Evolutionary conservation across 1,284 basidiomycete species (phyloP).

Genomic region (Athelia sp.): DNA sequence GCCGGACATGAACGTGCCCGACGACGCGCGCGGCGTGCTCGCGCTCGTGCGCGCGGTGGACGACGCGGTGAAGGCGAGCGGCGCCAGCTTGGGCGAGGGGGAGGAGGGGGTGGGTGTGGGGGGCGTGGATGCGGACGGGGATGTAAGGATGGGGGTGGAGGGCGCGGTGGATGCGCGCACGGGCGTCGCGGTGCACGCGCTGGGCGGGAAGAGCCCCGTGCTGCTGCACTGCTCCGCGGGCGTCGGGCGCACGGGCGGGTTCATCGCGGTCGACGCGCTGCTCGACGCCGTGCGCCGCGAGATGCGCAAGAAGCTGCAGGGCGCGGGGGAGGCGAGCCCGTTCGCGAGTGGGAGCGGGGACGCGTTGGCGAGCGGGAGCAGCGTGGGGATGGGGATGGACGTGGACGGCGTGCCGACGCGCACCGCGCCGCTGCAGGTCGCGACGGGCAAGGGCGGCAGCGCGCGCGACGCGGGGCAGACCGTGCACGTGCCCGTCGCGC

Average conservation of each 20-base stretch:
- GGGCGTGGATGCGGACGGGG: background rate
- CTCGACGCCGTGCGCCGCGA: slow-evolving; percentile 75
- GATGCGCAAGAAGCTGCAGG: slow-evolving; percentile 29
- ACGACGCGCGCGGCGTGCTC: slow-evolving; percentile 70
- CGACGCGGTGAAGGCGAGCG: slow-evolving; percentile 13
- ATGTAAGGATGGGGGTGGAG: slow-evolving; percentile 52
- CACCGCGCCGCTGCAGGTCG: background rate
- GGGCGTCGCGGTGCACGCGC: slow-evolving; percentile 45
- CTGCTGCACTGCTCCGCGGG: slow-evolving; percentile 86
- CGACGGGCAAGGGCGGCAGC: background rate
- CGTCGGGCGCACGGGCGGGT: slow-evolving; percentile 88
- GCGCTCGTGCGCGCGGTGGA: slow-evolving; percentile 66
- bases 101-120: no score
- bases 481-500: slow-evolving; percentile 19
- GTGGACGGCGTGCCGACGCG: background rate
- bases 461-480: background rate
- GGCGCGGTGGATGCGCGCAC: slow-evolving; percentile 39
- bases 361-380: slow-evolving; percentile 11
- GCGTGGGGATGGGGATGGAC: slow-evolving; percentile 8
- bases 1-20: slow-evolving; percentile 93
- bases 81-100: background rate
- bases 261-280: slow-evolving; percentile 85
- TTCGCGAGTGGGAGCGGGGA: slow-evolving; percentile 2
- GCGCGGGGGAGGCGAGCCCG: slow-evolving; percentile 9
- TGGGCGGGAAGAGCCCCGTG: slow-evolving; percentile 46